Evolutionary conservation across 768 basidiomycete genomes (phyloP).

Genomic region (Tulasnella sp.): DNA sequence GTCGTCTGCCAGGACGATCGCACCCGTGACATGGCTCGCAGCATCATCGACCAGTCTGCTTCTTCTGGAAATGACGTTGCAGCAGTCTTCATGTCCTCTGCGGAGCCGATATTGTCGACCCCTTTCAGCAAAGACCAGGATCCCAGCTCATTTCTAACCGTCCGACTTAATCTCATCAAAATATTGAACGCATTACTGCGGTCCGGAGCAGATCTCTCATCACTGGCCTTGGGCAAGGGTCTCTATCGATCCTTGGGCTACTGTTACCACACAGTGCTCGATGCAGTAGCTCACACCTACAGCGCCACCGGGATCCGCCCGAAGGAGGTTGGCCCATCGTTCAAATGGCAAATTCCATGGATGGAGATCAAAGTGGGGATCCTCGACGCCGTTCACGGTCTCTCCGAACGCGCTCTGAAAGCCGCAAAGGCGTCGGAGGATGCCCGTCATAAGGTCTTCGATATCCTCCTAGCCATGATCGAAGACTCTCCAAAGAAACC

Average conservation of each 20-base stretch:
- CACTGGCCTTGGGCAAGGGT: slow-evolving; percentile 51
- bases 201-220: slow-evolving; percentile 48
- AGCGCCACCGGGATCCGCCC: slow-evolving; percentile 48
- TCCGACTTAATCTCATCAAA: slow-evolving; percentile 50
- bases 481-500: slow-evolving; percentile 37
- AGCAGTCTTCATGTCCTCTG: slow-evolving; percentile 44
- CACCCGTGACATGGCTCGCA: slow-evolving; percentile 21
- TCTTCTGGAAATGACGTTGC: slow-evolving; percentile 46
- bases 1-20: slow-evolving; percentile 49
- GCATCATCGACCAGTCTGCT: not conserved
- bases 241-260: slow-evolving; percentile 57
- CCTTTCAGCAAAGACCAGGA: slow-evolving; percentile 4
- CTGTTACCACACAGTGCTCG: slow-evolving; percentile 59
- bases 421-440: slow-evolving; percentile 52
- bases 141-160: slow-evolving; percentile 35
- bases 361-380: slow-evolving; percentile 69
- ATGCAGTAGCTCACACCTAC: slow-evolving; percentile 55
- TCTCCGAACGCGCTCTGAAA: slow-evolving; percentile 50
- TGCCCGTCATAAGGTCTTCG: slow-evolving; percentile 57
- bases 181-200: slow-evolving; percentile 55
- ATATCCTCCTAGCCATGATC: slow-evolving; percentile 50
- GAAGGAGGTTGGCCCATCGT: slow-evolving; percentile 38
- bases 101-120: not conserved
- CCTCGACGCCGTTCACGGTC: slow-evolving; percentile 63
- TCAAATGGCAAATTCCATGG: slow-evolving; percentile 70